A percentile compares a stretch with the other conserved stretches of the same genome.
phyloP scores from a whole-genome alignment of 768 basidiomycete species.

The Lactarius quietus region DNA sequence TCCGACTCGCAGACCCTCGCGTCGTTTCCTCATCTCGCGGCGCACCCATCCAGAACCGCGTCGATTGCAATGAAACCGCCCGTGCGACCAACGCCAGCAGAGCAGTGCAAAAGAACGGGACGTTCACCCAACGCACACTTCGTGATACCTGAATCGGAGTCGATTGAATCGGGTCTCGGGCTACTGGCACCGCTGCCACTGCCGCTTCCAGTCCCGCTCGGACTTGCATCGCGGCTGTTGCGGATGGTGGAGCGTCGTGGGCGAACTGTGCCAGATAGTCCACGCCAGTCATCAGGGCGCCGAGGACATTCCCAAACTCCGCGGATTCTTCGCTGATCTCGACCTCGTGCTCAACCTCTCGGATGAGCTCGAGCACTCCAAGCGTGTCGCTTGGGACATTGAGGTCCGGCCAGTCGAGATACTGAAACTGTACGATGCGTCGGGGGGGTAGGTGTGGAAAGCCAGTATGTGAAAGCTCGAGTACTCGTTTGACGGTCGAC shows the following conservation, averaged over 20 bases:
- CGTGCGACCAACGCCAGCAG: conserved; percentile 92
- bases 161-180: conserved; percentile 38
- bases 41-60: conserved; percentile 76
- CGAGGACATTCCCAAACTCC: conserved; percentile 26
- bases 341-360: conserved; percentile 52
- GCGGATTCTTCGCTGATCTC: conserved; percentile 28
- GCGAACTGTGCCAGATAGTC: conserved; percentile 17
- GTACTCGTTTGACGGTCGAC: conserved; percentile 53
- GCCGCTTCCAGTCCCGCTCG: conserved; percentile 21
- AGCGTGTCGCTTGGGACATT: conserved; percentile 86
- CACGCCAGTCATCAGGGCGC: conserved; percentile 29
- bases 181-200: conserved; percentile 22
- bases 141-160: conserved; percentile 53
- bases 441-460: conserved; percentile 60
- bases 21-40: conserved; percentile 47
- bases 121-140: conserved; percentile 48
- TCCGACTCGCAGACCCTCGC: conserved; percentile 27
- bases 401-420: conserved; percentile 94
- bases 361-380: conserved; percentile 69
- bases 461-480: conserved; percentile 60
- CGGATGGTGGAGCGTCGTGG: conserved; percentile 9
- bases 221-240: conserved; percentile 19
- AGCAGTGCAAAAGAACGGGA: conserved; percentile 83
- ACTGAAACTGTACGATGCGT: conserved; percentile 84
- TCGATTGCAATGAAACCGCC: conserved; percentile 92